Evolutionary conservation across 208 protist species (phyloP).

Genomic region (Wallacemonas sp.): DNA sequence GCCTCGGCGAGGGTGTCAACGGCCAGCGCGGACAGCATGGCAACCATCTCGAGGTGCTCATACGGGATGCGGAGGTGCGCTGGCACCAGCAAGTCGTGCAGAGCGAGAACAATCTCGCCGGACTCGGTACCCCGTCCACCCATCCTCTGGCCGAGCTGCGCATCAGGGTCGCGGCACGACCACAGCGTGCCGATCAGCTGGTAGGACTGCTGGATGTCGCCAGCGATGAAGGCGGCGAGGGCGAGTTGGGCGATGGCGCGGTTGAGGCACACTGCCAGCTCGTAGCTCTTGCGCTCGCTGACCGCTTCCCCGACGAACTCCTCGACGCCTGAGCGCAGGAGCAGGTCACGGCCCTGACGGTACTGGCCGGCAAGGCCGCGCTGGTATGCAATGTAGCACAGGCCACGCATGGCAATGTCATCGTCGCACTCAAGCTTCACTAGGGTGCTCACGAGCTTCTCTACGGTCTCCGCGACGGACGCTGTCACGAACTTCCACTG

Average conservation of each 20-base stretch:
- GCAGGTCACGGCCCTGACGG: constrained; percentile 68
- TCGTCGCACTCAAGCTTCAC: constrained; percentile 34
- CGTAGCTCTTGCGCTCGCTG: constrained; percentile 21
- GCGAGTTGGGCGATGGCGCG: constrained; percentile 80
- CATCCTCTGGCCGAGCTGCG: constrained; percentile 65
- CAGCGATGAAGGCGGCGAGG: constrained; percentile 73
- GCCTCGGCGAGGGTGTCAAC: constrained; percentile 74
- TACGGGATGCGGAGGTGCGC: constrained; percentile 62
- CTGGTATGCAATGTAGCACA: constrained; percentile 80
- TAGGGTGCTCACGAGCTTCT: constrained; percentile 47
- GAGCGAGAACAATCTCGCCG: constrained; percentile 52
- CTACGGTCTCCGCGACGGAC: constrained; percentile 64
- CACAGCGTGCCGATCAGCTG: constrained; percentile 62
- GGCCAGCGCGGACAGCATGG: constrained; percentile 76
- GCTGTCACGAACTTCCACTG: constrained; percentile 40
- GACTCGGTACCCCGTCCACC: constrained; percentile 22
- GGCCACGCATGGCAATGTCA: constrained; percentile 30
- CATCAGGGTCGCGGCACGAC: constrained; percentile 51
- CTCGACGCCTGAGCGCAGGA: constrained; percentile 55
- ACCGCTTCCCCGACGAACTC: constrained; percentile 16
- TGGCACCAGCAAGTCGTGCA: constrained; percentile 60
- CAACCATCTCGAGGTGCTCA: constrained; percentile 69
- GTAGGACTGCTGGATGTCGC: constrained; percentile 64
- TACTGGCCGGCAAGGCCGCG: constrained; percentile 72
- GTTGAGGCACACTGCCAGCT: constrained; percentile 77